A percentile compares a stretch with the other conserved stretches of the same genome.
phyloP scores from a whole-genome alignment of 768 basidiomycete species.

The Tricholoma matsutake region DNA sequence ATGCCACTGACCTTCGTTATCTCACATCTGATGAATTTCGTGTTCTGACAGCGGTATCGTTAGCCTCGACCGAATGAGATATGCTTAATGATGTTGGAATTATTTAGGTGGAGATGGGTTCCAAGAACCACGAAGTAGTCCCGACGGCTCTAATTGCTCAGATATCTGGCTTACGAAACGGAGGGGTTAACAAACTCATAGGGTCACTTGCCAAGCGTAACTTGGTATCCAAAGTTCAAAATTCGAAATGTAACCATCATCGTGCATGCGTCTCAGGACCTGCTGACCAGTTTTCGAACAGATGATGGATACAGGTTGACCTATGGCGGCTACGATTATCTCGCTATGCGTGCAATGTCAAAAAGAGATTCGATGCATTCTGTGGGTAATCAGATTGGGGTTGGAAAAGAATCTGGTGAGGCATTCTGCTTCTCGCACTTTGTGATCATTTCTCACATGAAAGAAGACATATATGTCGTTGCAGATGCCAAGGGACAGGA shows the following conservation, averaged over 20 bases:
- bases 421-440: constrained; percentile 4
- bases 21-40: constrained; percentile 90
- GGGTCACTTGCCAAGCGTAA: constrained; percentile 90
- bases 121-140: constrained; percentile 96
- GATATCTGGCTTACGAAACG: constrained; percentile 88
- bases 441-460: neutral
- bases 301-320: constrained; percentile 97
- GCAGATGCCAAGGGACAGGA: constrained; percentile 81
- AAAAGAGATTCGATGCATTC: constrained; percentile 86
- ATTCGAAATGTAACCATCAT: constrained; percentile 71
- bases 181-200: constrained; percentile 91
- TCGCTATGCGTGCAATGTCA: constrained; percentile 90
- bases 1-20: constrained; percentile 93
- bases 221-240: constrained; percentile 85
- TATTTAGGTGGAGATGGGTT: constrained; percentile 90
- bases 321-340: constrained; percentile 97
- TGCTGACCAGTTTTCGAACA: constrained; percentile 28
- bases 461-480: constrained; percentile 83
- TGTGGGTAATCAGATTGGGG: constrained; percentile 97
- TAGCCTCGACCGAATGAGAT: neutral
- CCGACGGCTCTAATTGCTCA: constrained; percentile 87
- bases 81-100: constrained; percentile 1
- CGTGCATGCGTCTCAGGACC: neutral
- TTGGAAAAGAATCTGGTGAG: constrained; percentile 94
- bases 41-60: constrained; percentile 85